phyloP scores from a whole-genome alignment of 2,329 filamentous ascomycete genomes.

The Cladophialophora chaetospira region DNA sequence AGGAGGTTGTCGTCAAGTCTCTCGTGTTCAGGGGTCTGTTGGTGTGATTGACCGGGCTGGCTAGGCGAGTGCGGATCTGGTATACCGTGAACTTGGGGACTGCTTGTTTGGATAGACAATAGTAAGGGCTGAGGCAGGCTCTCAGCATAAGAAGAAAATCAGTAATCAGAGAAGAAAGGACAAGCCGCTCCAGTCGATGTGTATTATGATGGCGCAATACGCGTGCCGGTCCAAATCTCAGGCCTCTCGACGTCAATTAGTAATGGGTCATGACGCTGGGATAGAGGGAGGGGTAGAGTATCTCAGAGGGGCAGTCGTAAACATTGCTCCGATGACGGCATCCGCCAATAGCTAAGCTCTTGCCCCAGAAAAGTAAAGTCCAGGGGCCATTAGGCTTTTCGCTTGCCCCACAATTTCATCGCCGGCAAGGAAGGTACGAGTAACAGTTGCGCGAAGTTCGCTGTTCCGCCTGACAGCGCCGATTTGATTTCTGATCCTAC shows the following conservation, averaged over 20 bases:
- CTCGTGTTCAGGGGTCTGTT: not conserved
- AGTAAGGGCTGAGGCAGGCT: not conserved
- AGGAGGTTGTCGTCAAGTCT: not conserved
- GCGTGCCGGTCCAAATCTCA: not conserved
- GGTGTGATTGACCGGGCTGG: no score
- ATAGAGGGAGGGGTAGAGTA: not conserved
- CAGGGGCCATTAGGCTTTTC: no score
- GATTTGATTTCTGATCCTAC: no score
- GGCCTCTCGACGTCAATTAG: not conserved
- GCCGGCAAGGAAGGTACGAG: no score
- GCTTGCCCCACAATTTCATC: no score
- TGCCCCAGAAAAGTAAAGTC: no score
- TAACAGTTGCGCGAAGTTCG: no score
- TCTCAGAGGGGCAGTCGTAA: not conserved
- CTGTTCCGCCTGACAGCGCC: no score
- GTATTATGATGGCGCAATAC: slow-evolving; percentile 5
- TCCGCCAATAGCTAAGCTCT: not conserved
- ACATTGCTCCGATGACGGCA: not conserved
- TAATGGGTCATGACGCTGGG: not conserved
- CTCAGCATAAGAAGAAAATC: slow-evolving; percentile 3
- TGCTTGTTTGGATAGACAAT: not conserved
- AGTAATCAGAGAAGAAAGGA: slow-evolving; percentile 2
- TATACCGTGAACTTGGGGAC: not conserved
- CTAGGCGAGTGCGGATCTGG: no score
- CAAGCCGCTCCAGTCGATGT: no score